These are phyloP conservation scores for Ramaria rubella DNA, from an alignment of 768 basidiomycete species.

Conservation along the genomic window DNA sequence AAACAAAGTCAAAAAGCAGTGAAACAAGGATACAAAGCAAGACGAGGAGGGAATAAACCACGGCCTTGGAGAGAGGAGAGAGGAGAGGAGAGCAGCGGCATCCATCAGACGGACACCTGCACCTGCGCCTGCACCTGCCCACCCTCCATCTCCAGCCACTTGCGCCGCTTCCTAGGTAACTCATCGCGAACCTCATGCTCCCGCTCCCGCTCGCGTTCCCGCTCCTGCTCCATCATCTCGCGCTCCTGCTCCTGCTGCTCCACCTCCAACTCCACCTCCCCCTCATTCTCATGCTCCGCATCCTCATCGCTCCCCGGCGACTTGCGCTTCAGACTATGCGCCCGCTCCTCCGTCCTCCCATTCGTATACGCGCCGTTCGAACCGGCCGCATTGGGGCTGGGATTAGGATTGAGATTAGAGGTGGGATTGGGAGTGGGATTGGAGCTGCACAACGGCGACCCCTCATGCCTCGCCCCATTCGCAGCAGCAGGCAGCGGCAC, in stretches of 20 bases:
- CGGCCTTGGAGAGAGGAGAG: too few relatives aligned
- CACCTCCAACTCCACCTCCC: background rate
- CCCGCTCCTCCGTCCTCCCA: background rate
- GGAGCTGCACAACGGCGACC: too few relatives aligned
- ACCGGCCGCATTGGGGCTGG: too few relatives aligned
- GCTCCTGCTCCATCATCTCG: background rate
- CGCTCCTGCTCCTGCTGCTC: background rate
- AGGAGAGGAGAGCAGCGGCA: too few relatives aligned
- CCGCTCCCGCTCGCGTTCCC: background rate
- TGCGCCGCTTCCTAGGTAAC: background rate
- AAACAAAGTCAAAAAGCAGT: too few relatives aligned
- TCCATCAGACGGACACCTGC: background rate
- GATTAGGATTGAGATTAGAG: too few relatives aligned
- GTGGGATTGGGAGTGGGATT: too few relatives aligned
- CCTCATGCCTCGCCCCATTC: too few relatives aligned
- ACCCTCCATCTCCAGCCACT: background rate
- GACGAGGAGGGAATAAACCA: too few relatives aligned
- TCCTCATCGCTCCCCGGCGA: background rate
- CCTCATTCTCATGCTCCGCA: background rate
- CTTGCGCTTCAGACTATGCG: background rate
- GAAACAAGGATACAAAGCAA: too few relatives aligned
- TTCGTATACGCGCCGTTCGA: background rate
- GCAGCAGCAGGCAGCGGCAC: too few relatives aligned
- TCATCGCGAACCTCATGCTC: background rate
- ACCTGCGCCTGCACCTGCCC: too few relatives aligned